phyloP scores from a whole-genome alignment of 2,329 filamentous ascomycete genomes.

The Didymellaceae sp. region DNA sequence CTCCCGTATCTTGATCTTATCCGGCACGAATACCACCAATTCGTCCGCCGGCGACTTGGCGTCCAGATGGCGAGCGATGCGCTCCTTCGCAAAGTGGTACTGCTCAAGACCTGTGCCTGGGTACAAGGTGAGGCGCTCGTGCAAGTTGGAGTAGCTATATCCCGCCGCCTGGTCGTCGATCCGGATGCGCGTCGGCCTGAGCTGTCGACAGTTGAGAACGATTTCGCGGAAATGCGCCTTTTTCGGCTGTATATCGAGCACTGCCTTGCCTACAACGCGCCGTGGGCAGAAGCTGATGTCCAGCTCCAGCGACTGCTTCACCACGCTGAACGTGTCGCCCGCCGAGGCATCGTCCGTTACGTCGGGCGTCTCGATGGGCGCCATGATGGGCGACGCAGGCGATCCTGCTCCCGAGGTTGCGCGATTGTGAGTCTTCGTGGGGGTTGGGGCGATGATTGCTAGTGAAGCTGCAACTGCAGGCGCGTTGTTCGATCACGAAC shows the following conservation, averaged over 20 bases:
- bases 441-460: conserved; percentile 10
- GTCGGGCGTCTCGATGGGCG: conserved; percentile 41
- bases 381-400: conserved; percentile 38
- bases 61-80: conserved; percentile 65
- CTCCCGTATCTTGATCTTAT: conserved; percentile 67
- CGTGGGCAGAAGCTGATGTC: conserved; percentile 85
- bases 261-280: conserved; percentile 76
- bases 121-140: conserved; percentile 68
- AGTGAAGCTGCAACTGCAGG: conserved; percentile 8
- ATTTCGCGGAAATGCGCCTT: conserved; percentile 62
- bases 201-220: conserved; percentile 68
- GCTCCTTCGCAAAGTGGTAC: conserved; percentile 76
- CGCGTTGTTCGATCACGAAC: conserved; percentile 8
- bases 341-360: conserved; percentile 39
- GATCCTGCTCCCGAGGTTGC: conserved; percentile 32
- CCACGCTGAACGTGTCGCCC: conserved; percentile 61
- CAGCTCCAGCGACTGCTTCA: conserved; percentile 86
- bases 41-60: conserved; percentile 59
- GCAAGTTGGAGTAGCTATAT: conserved; percentile 66
- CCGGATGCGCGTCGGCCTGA: conserved; percentile 61
- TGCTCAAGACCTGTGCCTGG: conserved; percentile 70
- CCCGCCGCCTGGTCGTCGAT: conserved; percentile 49
- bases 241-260: conserved; percentile 77
- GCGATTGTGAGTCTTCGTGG: conserved; percentile 7
- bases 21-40: conserved; percentile 65